Conservation (phyloP, 192 early-diverging fungal species). For the Coemansia sp. region DNA sequence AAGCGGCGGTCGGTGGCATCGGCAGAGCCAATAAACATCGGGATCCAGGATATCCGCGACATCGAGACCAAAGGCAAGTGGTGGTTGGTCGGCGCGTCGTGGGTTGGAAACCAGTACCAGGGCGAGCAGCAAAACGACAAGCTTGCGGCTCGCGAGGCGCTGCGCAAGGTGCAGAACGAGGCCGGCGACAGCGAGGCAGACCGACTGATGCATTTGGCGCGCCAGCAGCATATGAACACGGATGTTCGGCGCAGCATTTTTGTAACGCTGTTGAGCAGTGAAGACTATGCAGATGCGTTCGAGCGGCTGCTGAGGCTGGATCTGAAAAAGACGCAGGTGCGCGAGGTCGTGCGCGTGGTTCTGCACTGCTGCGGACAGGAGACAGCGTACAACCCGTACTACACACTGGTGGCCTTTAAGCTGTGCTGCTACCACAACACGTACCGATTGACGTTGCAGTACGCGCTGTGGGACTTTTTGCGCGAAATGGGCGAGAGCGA, state of each 20-base stretch:
- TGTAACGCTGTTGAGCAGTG: conserved; percentile 86
- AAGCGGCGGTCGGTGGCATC: conserved; percentile 49
- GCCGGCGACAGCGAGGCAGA: conserved; percentile 44
- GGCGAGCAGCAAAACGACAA: conserved; percentile 5
- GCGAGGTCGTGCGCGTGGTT: conserved; percentile 91
- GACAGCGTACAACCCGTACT: conserved; percentile 90
- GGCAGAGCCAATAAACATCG: conserved; percentile 78
- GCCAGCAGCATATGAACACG: conserved; percentile 94
- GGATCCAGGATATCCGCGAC: conserved; percentile 79
- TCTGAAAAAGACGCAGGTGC: conserved; percentile 89
- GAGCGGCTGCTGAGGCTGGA: conserved; percentile 80
- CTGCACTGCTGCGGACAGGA: conserved; percentile 89
- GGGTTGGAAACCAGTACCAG: conserved; percentile 66
- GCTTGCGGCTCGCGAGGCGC: conserved; percentile 11
- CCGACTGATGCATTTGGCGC: conserved; percentile 75
- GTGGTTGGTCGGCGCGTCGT: conserved; percentile 97
- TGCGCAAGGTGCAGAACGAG: conserved; percentile 5
- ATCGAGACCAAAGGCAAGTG: conserved; percentile 89
- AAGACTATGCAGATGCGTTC: conserved; percentile 94
- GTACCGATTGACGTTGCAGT: conserved; percentile 91
- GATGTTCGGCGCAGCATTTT: conserved; percentile 92
- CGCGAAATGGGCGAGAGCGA: conserved; percentile 80
- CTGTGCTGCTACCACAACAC: conserved; percentile 76
- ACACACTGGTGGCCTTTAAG: conserved; percentile 78
- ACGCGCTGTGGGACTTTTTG: conserved; percentile 92